phyloP scores from a whole-genome alignment of 305 asterid species.

The Petunia hybrid region DNA sequence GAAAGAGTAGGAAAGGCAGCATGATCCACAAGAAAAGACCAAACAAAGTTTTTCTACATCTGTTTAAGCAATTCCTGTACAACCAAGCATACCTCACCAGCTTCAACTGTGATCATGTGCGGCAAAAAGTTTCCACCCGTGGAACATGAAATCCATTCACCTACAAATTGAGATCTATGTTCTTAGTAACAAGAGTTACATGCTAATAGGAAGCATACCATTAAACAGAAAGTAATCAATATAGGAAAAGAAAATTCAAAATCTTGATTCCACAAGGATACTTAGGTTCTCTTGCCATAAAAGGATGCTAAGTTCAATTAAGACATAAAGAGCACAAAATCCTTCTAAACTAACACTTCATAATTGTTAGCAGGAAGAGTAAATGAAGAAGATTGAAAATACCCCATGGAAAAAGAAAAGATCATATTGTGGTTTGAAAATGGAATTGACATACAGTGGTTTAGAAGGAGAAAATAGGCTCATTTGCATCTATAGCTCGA shows the following conservation, averaged over 20 bases:
- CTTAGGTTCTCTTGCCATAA: background rate
- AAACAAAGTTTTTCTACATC: background rate
- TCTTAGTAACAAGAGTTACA: constrained; percentile 5
- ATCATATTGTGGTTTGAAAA: no score
- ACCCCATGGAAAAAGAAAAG: no score
- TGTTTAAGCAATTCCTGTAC: constrained; percentile 1
- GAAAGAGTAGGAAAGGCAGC: constrained; percentile 2
- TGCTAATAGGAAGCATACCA: background rate
- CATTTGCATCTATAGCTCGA: no score
- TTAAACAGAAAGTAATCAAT: background rate
- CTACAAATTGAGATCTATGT: constrained; percentile 38
- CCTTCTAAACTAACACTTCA: no score
- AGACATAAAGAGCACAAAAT: no score
- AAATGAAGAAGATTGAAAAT: no score
- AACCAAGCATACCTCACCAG: constrained; percentile 61
- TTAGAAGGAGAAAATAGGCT: no score
- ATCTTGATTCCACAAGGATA: background rate
- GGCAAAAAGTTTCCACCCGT: constrained; percentile 78
- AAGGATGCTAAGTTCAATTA: no score
- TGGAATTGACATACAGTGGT: no score
- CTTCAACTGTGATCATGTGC: constrained; percentile 64
- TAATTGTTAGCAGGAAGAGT: no score
- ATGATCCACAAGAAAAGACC: background rate
- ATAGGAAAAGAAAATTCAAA: background rate
- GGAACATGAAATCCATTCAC: constrained; percentile 57